Conservation (phyloP, 2,329 filamentous ascomycete genomes). For the Thyridium curvatum region DNA sequence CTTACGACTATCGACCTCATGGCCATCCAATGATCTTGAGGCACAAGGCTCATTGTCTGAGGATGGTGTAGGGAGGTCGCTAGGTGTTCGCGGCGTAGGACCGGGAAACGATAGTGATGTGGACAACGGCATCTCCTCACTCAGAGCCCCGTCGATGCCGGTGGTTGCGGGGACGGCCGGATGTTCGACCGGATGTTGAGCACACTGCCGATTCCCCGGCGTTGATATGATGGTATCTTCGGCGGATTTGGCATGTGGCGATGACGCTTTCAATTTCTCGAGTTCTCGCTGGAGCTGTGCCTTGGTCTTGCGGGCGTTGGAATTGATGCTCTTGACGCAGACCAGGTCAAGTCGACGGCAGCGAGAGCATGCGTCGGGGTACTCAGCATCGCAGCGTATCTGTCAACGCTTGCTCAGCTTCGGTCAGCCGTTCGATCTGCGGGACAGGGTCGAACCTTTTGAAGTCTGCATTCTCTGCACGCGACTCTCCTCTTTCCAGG, state of each 20-base stretch:
- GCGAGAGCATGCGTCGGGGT: constrained; percentile 6
- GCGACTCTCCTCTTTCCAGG: constrained; percentile 6
- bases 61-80: background rate
- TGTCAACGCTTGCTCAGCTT: background rate
- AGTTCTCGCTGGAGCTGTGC: constrained; percentile 8
- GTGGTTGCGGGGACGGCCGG: background rate
- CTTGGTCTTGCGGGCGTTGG: constrained; percentile 8
- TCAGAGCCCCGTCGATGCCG: background rate
- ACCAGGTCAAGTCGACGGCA: constrained; percentile 8
- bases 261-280: constrained; percentile 1
- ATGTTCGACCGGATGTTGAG: background rate
- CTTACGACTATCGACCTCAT: constrained; percentile 3
- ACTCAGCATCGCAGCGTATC: constrained; percentile 9
- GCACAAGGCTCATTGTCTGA: constrained; percentile 1
- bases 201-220: too few relatives aligned
- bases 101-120: background rate
- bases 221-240: too few relatives aligned
- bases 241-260: background rate
- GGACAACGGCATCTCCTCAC: background rate
- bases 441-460: constrained; percentile 1
- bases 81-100: background rate
- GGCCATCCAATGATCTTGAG: constrained; percentile 1
- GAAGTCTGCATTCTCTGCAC: constrained; percentile 7
- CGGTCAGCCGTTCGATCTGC: background rate
- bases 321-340: constrained; percentile 3